Conservation (phyloP, 2,329 filamentous ascomycete genomes). For the Pezicula rhizophila region DNA sequence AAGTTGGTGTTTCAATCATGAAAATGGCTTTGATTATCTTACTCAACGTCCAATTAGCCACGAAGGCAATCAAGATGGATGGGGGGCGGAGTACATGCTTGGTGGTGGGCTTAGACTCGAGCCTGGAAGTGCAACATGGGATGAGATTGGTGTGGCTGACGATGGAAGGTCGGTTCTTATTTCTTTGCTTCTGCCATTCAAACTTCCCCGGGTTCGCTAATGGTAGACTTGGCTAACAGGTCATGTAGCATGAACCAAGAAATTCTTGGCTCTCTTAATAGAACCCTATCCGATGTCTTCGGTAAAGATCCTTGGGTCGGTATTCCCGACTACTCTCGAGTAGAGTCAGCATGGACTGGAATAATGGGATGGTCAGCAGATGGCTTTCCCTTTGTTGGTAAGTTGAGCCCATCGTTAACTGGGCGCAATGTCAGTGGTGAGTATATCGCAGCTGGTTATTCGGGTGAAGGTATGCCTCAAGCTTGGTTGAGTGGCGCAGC, state of each 20-base stretch:
- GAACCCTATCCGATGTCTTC: too few species aligned
- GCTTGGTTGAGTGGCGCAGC: slow-evolving; percentile 46
- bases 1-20: slow-evolving; percentile 54
- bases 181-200: too few species aligned
- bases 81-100: slow-evolving; percentile 42
- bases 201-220: too few species aligned
- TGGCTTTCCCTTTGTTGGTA: slow-evolving; percentile 42
- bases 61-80: slow-evolving; percentile 11
- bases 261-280: too few species aligned
- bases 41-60: slow-evolving; percentile 37
- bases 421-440: slow-evolving; percentile 26
- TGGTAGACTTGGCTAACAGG: too few species aligned
- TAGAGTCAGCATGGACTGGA: slow-evolving; percentile 38
- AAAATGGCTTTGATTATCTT: slow-evolving; percentile 61
- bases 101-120: slow-evolving; percentile 39
- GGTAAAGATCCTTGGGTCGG: too few species aligned
- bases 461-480: slow-evolving; percentile 47
- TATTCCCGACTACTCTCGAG: too few species aligned
- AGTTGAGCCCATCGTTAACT: slow-evolving; percentile 29
- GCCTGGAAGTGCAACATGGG: slow-evolving; percentile 15
- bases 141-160: slow-evolving; percentile 19
- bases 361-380: slow-evolving; percentile 43
- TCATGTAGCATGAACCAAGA: too few species aligned
- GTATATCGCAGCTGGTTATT: slow-evolving; percentile 46
- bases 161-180: too few species aligned